Conservation (phyloP, 331 rosid species). For the Acacia concinna region DNA sequence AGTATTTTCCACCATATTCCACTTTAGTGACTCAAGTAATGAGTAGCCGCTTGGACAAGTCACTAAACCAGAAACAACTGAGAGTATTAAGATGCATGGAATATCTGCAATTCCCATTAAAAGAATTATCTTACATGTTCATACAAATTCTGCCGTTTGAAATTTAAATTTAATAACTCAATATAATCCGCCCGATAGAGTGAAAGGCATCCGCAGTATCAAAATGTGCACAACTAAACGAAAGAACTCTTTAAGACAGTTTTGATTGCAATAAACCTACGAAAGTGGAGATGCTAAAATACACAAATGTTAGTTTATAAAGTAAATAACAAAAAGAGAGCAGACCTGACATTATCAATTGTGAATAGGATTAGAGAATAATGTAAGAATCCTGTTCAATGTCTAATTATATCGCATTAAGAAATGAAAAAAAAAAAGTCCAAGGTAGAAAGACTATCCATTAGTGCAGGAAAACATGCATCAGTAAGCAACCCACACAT, state of each 20-base stretch:
- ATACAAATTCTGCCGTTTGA: conserved; percentile 17
- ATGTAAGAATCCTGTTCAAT: neutral
- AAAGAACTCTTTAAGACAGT: neutral
- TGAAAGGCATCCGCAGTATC: conserved; percentile 3
- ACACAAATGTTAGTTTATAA: neutral
- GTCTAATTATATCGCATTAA: neutral
- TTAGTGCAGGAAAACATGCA: neutral
- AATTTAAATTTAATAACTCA: neutral
- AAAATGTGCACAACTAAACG: conserved; percentile 22
- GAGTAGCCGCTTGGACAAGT: neutral
- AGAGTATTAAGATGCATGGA: conserved; percentile 19
- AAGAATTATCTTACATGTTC: conserved; percentile 27
- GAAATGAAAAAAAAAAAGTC: neutral
- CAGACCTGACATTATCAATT: neutral
- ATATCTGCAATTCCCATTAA: conserved; percentile 44
- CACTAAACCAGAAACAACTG: neutral
- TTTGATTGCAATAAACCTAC: neutral
- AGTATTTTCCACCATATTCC: conserved; percentile 1
- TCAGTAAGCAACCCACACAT: conserved; percentile 27
- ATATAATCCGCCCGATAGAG: conserved; percentile 20
- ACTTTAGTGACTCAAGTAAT: neutral
- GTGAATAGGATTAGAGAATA: neutral
- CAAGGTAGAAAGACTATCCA: neutral
- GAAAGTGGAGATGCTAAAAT: conserved; percentile 14
- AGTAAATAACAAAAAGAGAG: neutral